Evolutionary conservation across 352 stramenopile species (phyloP), one percentile per base, ranked within the genome.

Genomic region (Pythium folliculosum): DNA sequence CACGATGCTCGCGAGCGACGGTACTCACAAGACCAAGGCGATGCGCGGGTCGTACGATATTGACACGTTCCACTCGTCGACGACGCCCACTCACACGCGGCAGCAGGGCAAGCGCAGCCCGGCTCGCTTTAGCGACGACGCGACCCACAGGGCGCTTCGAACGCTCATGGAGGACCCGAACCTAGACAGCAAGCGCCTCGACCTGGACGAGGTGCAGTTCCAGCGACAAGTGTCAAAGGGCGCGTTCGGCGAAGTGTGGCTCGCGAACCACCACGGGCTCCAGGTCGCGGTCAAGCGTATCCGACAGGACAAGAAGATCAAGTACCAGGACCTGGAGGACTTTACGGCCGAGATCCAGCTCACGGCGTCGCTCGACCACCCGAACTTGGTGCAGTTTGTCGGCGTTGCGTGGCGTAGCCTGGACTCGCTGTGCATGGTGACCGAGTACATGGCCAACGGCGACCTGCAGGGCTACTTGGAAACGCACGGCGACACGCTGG

Each of bases 181-280:
- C 27, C 43, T 90, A 25, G 43, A 63, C 3, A 61, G 60, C 0
- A 77, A 80, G 19, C 71, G 75, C 0, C 71, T 90, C n/a, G 45
- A 66, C 2, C 75, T 77, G 64, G 77, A 81, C 23, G 71, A 80
- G 12, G 71, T 90, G 40, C 53, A 68, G 14, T 77, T 87, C 21
- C 61, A 80, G 30, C 57, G 62, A 25, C 54, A 80, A 38, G 53
- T 90, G 0, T 75, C 75, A 0, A 71, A 72, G 25, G 82, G 79
- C 5, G 80, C 82, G 9, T 87, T 77, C 47, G 82, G 82, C 3
- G 82, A 90, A 38, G 78, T 90, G 3, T 88, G 68, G 68, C 77
- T 63, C 19, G 70, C 55, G 3, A 52, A 16, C 19, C 67, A 76
- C 37, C 16, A 48, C 16, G 62, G 61, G 12, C 21, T 12, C 12